Percentiles rank a stretch among this genome's conserved stretches.
Conservation (phyloP, 352 stramenopile species). For the Pythium dissimile region DNA sequence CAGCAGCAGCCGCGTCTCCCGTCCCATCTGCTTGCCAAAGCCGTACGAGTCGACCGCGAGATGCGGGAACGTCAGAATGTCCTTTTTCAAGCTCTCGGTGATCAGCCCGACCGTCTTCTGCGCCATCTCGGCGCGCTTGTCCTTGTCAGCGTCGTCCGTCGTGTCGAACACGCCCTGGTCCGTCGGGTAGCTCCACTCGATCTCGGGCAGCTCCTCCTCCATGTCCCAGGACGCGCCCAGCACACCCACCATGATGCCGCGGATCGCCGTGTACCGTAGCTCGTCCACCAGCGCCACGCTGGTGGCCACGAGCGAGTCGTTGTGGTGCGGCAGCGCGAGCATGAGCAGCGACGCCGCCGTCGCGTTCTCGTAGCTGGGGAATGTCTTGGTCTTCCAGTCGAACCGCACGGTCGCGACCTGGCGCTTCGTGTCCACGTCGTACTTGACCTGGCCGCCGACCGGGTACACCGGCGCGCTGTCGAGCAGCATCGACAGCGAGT, state of each 20-base stretch:
- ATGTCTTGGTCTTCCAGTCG: slow-evolving; percentile 56
- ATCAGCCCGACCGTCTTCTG: slow-evolving; percentile 44
- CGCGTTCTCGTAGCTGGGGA: slow-evolving; percentile 20
- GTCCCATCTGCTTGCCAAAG: slow-evolving; percentile 78
- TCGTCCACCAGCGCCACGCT: slow-evolving; percentile 27
- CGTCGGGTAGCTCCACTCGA: slow-evolving; percentile 64
- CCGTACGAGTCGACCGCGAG: slow-evolving; percentile 66
- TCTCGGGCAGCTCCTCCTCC: slow-evolving; percentile 45
- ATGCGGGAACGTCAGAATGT: slow-evolving; percentile 47
- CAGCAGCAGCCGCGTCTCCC: slow-evolving; percentile 64
- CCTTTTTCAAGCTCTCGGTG: slow-evolving; percentile 34
- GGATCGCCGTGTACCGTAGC: slow-evolving; percentile 67
- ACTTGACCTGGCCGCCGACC: slow-evolving; percentile 47
- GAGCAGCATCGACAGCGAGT: slow-evolving; percentile 42
- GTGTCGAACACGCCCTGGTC: slow-evolving; percentile 54
- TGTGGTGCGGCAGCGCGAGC: slow-evolving; percentile 71
- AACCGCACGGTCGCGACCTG: slow-evolving; percentile 44
- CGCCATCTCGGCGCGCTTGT: slow-evolving; percentile 17
- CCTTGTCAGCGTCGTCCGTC: slow-evolving; percentile 13
- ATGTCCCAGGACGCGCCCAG: slow-evolving; percentile 62
- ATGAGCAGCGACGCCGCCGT: slow-evolving; percentile 52
- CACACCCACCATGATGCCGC: slow-evolving; percentile 67
- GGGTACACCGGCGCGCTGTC: slow-evolving; percentile 59
- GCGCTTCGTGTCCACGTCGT: slow-evolving; percentile 29
- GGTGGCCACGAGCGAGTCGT: slow-evolving; percentile 27